A percentile compares a stretch with the other conserved stretches of the same genome.
Evolutionary conservation across 139 green algal genomes (phyloP).

Genomic region (Chlorella sp.): DNA sequence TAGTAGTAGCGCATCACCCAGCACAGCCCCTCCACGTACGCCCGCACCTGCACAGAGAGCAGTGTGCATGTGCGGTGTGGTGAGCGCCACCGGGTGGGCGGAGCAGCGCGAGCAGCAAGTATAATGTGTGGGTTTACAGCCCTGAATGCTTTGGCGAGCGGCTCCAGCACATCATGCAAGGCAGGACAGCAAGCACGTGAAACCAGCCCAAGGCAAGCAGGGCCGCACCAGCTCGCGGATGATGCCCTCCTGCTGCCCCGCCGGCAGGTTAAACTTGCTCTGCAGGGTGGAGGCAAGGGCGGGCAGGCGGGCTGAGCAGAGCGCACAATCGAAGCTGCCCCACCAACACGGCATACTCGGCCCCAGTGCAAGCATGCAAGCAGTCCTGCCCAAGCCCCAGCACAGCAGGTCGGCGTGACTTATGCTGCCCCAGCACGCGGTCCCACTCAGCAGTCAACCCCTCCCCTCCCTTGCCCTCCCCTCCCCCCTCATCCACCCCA

Average conservation of each 20-base stretch:
- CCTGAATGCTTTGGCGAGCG: no score
- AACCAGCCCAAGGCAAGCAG: no score
- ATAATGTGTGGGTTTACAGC: no score
- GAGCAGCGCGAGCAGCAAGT: no score
- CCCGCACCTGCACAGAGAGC: constrained; percentile 50
- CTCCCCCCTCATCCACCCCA: no score
- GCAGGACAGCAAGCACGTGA: no score
- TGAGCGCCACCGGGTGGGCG: no score
- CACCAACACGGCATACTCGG: no score
- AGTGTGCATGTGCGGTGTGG: no score
- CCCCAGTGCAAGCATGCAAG: neutral
- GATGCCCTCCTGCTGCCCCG: constrained; percentile 35
- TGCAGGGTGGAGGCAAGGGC: constrained; percentile 9
- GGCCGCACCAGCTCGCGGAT: constrained; percentile 71
- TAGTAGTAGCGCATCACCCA: constrained; percentile 99
- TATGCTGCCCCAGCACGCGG: neutral
- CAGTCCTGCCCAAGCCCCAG: no score
- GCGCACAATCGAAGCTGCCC: neutral
- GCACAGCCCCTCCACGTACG: constrained; percentile 92
- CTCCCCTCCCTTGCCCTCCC: neutral
- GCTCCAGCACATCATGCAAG: no score
- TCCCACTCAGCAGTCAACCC: neutral
- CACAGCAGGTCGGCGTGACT: neutral
- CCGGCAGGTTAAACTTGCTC: constrained; percentile 54
- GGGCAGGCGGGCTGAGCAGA: neutral